phyloP scores from a whole-genome alignment of 2,329 filamentous ascomycete species.

The Penicillium corylophilum region DNA sequence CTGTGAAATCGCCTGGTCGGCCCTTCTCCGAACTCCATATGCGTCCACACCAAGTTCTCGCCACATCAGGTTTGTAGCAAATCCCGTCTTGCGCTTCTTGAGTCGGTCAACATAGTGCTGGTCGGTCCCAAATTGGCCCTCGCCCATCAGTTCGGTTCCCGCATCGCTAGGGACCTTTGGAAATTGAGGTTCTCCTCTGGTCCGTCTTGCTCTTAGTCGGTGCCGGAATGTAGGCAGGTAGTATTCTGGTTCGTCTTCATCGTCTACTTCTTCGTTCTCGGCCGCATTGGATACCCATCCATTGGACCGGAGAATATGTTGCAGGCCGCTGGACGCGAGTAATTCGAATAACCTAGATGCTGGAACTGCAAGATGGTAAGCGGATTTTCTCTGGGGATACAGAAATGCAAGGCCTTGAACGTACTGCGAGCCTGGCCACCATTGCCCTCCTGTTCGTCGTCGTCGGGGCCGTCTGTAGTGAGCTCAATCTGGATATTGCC shows the following conservation, averaged over 20 bases:
- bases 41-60: slow-evolving; percentile 74
- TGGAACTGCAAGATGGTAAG: slow-evolving; percentile 28
- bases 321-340: slow-evolving; percentile 54
- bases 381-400: not conserved
- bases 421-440: slow-evolving; percentile 26
- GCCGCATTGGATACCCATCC: slow-evolving; percentile 19
- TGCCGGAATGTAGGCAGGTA: slow-evolving; percentile 34
- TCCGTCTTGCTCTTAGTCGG: slow-evolving; percentile 48
- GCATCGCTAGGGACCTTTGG: slow-evolving; percentile 81
- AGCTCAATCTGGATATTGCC: slow-evolving; percentile 33
- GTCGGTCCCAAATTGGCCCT: slow-evolving; percentile 74
- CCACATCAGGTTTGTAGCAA: slow-evolving; percentile 72
- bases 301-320: slow-evolving; percentile 49
- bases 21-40: slow-evolving; percentile 56
- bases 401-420: not conserved
- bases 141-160: slow-evolving; percentile 76
- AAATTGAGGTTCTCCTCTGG: slow-evolving; percentile 54
- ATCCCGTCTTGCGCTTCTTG: slow-evolving; percentile 57
- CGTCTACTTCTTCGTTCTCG: slow-evolving; percentile 19
- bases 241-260: slow-evolving; percentile 32
- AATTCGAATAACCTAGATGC: slow-evolving; percentile 53
- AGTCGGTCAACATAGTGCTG: slow-evolving; percentile 53
- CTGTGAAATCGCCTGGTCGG: slow-evolving; percentile 69
- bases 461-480: slow-evolving; percentile 38
- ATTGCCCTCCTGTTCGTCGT: slow-evolving; percentile 36